A percentile compares a stretch with the other conserved stretches of the same genome.
Evolutionary conservation across 192 early-diverging fungal genomes (phyloP).

Genomic region (Gonapodya sp.): DNA sequence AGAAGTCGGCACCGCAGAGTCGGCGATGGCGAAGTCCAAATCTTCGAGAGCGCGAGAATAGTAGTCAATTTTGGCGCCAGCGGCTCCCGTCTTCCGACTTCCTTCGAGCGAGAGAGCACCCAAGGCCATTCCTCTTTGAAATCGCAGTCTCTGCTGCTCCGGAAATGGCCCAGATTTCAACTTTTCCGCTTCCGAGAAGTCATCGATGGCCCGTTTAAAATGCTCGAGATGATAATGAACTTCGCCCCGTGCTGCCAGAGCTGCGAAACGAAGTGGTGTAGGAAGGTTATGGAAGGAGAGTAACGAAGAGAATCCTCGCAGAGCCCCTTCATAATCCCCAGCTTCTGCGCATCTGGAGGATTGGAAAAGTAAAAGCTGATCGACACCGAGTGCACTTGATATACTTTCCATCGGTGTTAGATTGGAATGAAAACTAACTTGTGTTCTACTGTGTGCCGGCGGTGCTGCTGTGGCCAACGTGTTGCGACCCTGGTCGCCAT

Average conservation of each 20-base stretch:
- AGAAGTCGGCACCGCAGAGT: neutral
- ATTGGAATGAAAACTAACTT: too few relatives aligned
- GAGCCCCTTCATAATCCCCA: neutral
- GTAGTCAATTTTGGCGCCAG: neutral
- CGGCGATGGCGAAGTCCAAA: neutral
- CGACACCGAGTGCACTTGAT: neutral
- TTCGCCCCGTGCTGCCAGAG: neutral
- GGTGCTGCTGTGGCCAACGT: too few relatives aligned
- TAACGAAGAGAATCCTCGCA: neutral
- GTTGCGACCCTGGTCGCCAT: too few relatives aligned
- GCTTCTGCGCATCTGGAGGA: neutral
- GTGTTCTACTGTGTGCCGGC: too few relatives aligned
- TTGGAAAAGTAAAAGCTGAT: neutral
- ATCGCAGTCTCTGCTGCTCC: neutral
- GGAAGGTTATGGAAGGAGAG: neutral
- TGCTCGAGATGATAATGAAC: neutral
- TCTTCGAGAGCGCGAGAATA: neutral
- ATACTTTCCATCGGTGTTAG: too few relatives aligned
- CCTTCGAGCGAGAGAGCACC: neutral
- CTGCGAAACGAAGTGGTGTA: neutral
- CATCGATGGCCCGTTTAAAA: neutral
- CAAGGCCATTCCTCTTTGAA: neutral
- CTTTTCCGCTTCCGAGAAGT: neutral
- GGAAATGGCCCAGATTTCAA: neutral
- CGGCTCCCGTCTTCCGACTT: neutral